Base-by-base conservation (phyloP, 2,329 filamentous ascomycete species). In the Neurospora sp. region DNA sequence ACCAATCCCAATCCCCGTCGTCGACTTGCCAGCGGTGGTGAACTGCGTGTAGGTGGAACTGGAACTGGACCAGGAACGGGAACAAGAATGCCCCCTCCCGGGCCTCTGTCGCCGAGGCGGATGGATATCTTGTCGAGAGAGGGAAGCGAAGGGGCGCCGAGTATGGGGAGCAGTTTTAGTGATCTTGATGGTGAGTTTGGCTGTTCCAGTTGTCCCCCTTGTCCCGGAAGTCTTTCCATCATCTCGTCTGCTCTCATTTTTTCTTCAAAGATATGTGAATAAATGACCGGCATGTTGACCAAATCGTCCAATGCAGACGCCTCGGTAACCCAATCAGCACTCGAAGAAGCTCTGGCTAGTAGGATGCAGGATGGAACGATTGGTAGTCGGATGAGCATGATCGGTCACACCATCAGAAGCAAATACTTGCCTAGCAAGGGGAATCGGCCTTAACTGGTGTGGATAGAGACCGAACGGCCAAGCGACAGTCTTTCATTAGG, bases 81-180 rank as follows among this genome's bases (percentile, higher is more conserved):
- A 28, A 43, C 40, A 15, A 62, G 28, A 38, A 46, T 19, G 38
- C 11, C 17, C 70, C 70, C 13, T 69, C 71, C 0, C 46, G 84
- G 83, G 0, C 85, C 86, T 3, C 77, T 87, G n/a, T 88, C 84
- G 58, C 89, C 89, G 1, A 85, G 85, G 28, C 84, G 89, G 33
- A 85, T 85, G 15, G 83, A 85, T 7, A 89, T 91, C 75, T 79
- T 82, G 66, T 86, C 85, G 1, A 83, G 84, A 13, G 89, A 91
- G 72, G 87, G 87, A 13, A 93, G 90, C 76, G 90, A 93, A 72
- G 90, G 90, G 15, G 90, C 89, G 15, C 91, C 90, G 1, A 93
- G 91, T 75, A 93, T 93, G 89, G 91, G 92, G 1, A 95, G 92
- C 78, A 94, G 91, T 75, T 96, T 93, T 76, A 95, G 91, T 79